Evolutionary conservation across 192 early-diverging fungal genomes (phyloP), one percentile per base, ranked within the genome.

Genomic region (Jimgerdemannia flammicorona): DNA sequence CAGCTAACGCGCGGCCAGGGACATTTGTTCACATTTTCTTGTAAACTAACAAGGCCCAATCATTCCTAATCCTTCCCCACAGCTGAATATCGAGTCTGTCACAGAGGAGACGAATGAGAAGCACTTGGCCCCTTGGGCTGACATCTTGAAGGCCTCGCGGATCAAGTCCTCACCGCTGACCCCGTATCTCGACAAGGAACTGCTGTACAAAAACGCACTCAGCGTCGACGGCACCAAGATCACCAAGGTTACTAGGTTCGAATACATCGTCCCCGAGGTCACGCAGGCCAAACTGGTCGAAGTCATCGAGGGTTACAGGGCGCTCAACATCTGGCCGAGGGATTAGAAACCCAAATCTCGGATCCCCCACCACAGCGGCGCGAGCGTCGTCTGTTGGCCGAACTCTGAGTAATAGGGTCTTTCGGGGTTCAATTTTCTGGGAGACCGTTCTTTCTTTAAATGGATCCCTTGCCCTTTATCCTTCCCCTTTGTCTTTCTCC

Each of bases 61-160:
- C 64, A 65, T 65, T 1, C 14, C 49, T 59, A 29, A 29, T 11
- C 10, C 67, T 70, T 42, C 8, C 29, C 29, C 64, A 41, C 74
- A 95, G 90, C 82, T 96, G n/a, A 92, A 95, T 76, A 86, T 96
- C 67, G 88, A 91, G 66, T 90, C 90, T 11, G 89, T 96, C 18
- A 93, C 93, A 3, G 96, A 99, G 74, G 96, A 97, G 20, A 93
- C 94, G 73, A 98, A 98, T 73, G 96, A 98, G 75, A 94, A 92
- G 80, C 93, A 97, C 71, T 83, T 98, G 70, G 92, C 92, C 43
- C 97, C 97, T 18, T 98, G 97, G 97, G 91, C 94, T 64, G 90
- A 93, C 20, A 81, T 98, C 29, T 85, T 96, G 76, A 89, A 91
- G 40, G 81, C 80, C n/a, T 83, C 86, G 59, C 87, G 85, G 4